Evolutionary conservation across 495 filamentous ascomycete genomes (phyloP), one percentile per base, ranked within the genome.

Genomic region (Chlorociboria aeruginascens): DNA sequence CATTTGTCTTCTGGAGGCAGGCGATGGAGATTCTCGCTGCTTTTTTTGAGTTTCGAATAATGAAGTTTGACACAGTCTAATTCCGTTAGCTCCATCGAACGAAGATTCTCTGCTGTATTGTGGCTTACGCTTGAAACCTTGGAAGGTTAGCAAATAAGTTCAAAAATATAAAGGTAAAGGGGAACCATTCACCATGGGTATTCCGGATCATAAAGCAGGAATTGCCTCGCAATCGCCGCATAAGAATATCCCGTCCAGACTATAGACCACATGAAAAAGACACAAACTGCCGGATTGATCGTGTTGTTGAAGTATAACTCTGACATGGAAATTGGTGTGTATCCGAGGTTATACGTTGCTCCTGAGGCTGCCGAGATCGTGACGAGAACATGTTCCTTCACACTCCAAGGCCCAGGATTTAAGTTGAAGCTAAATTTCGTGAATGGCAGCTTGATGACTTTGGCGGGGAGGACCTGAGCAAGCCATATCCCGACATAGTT

Each of bases 181-280:
- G 32, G 0, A 41, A 45, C 34, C n/a, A 63, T 58, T 53, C 57
- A 66, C 73, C 72, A 79, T 16, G 71, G 67, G 41, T 74, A 76
- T 16, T 67, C 61, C 0, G 73, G 72, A 49, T 77, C 72, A 40
- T 76, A 72, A n/a, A 79, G 53, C 16, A 77, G 54, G 17, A 77
- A 65, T 48, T 77, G 67, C 10, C 71, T 66, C 6, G 71, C 71
- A 32, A 77, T 57, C 7, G 72, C 73, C 17, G 73, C 73, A 54
- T 73, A 76, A 2, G 69, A 66, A 43, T 77, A 77, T 37, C 74
- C 74, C 3, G 66, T 70, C 57, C 69, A 75, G 20, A 73, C 69
- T 40, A 76, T 74, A 0, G 70, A 67, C 59, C 68, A 69, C 74
- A 79, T 79, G 59, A 77, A 77, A 56, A 75, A 75, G 40, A 76